phyloP scores from a whole-genome alignment of 2,329 filamentous ascomycete species.

The Clonostachys rhizophaga region DNA sequence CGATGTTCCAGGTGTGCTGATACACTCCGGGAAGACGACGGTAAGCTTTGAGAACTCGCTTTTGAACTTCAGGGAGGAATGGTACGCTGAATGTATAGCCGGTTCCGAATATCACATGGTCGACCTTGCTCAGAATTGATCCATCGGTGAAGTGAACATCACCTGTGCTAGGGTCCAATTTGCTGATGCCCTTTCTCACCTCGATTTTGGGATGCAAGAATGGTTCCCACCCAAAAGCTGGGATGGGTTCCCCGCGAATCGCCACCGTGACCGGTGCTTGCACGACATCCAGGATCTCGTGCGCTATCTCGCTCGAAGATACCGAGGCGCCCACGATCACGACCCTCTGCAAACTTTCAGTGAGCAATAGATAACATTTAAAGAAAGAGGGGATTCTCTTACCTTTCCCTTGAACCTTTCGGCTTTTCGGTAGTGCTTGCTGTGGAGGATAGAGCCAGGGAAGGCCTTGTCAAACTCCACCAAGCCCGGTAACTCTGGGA shows the following conservation, averaged over 20 bases:
- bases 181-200: neutral
- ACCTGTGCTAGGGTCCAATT: neutral
- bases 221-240: neutral
- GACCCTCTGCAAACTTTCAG: slow-evolving; percentile 34
- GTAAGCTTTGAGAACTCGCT: neutral
- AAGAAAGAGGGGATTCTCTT: slow-evolving; percentile 1
- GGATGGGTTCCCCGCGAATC: slow-evolving; percentile 41
- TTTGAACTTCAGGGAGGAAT: neutral
- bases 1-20: neutral
- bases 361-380: neutral
- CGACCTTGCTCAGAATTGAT: slow-evolving; percentile 1
- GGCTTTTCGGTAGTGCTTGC: slow-evolving; percentile 45
- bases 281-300: slow-evolving; percentile 40
- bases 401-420: slow-evolving; percentile 40
- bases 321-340: slow-evolving; percentile 61
- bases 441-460: slow-evolving; percentile 48
- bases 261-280: slow-evolving; percentile 40
- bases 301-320: slow-evolving; percentile 57
- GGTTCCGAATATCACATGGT: slow-evolving; percentile 2
- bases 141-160: slow-evolving; percentile 1
- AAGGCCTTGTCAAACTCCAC: slow-evolving; percentile 34
- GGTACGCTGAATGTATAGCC: slow-evolving; percentile 2
- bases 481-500: slow-evolving; percentile 43
- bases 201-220: neutral
- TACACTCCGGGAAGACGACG: neutral